A percentile compares a stretch with the other conserved stretches of the same genome.
These are phyloP conservation scores for Skeletonema marinoi DNA, from an alignment of 108 stramenopile species.

Conservation along the genomic window DNA sequence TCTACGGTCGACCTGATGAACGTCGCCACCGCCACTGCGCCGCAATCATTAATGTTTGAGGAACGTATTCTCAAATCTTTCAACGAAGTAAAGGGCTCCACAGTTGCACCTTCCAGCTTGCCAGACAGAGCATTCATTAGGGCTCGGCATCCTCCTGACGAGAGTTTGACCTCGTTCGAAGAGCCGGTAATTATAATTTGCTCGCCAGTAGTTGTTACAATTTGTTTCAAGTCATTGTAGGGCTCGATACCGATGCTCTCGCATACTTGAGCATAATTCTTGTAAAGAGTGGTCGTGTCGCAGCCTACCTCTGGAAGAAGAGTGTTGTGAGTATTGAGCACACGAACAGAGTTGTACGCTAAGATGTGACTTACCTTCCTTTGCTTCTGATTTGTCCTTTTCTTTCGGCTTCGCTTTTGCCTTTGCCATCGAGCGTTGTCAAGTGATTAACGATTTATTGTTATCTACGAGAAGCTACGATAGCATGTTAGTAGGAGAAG, in stretches of 20 bases:
- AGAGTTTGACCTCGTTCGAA: constrained; percentile 15
- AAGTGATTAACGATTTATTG: neutral
- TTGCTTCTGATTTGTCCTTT: constrained; percentile 10
- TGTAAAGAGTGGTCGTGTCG: constrained; percentile 29
- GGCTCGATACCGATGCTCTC: constrained; percentile 23
- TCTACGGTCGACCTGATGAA: constrained; percentile 48
- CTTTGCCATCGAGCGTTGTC: constrained; percentile 8
- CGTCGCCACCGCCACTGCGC: constrained; percentile 49
- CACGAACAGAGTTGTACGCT: no score
- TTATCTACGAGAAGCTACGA: no score
- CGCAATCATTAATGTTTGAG: constrained; percentile 51
- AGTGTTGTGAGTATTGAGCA: no score
- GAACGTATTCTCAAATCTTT: constrained; percentile 54
- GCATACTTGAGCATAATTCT: constrained; percentile 30
- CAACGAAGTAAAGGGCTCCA: constrained; percentile 35
- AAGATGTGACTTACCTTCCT: neutral
- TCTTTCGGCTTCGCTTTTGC: neutral
- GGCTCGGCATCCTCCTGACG: constrained; percentile 55
- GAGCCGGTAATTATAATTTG: constrained; percentile 38
- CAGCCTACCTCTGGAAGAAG: neutral
- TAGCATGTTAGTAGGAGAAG: no score
- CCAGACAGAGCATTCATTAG: constrained; percentile 56
- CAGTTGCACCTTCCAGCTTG: constrained; percentile 5
- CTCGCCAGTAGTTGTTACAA: constrained; percentile 8
- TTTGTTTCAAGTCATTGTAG: constrained; percentile 7